Conservation (phyloP, 1,284 basidiomycete species). For the Flammula alnicola region DNA sequence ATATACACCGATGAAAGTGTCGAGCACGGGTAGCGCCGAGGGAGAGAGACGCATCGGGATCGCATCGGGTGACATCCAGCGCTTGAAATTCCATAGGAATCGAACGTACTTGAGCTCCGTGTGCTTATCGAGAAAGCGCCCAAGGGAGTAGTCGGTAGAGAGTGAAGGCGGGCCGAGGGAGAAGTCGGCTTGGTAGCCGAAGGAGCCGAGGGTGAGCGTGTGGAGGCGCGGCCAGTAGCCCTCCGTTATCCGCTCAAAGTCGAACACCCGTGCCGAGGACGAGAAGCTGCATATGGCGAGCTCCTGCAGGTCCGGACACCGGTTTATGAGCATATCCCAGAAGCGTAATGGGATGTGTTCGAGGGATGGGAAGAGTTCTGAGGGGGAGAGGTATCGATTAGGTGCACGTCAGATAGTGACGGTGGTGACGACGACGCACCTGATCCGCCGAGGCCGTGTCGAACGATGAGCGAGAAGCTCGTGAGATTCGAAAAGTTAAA, state of each 20-base stretch:
- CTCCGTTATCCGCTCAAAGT: constrained; percentile 38
- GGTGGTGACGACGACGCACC: constrained; percentile 26
- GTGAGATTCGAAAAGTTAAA: constrained; percentile 46
- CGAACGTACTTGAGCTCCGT: constrained; percentile 42
- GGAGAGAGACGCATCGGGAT: constrained; percentile 35
- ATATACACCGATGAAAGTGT: constrained; percentile 48
- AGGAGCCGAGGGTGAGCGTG: constrained; percentile 48
- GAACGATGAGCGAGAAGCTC: constrained; percentile 46
- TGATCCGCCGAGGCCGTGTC: constrained; percentile 44
- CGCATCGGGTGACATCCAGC: constrained; percentile 46
- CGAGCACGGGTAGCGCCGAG: constrained; percentile 37
- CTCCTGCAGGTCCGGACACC: constrained; percentile 47
- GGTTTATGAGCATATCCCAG: constrained; percentile 49
- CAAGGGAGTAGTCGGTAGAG: constrained; percentile 29
- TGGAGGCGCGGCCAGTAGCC: constrained; percentile 41
- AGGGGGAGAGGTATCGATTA: constrained; percentile 3
- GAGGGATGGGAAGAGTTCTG: constrained; percentile 40
- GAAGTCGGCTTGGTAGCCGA: constrained; percentile 48
- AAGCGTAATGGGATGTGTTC: constrained; percentile 42
- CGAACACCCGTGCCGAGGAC: constrained; percentile 43
- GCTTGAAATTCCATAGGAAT: constrained; percentile 50
- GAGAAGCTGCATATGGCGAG: constrained; percentile 51
- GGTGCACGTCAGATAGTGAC: background rate
- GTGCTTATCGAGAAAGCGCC: constrained; percentile 39
- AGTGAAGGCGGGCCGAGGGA: constrained; percentile 35